Evolutionary conservation across 2,329 filamentous ascomycete species (phyloP).

Genomic region (Clarireedia paspali): DNA sequence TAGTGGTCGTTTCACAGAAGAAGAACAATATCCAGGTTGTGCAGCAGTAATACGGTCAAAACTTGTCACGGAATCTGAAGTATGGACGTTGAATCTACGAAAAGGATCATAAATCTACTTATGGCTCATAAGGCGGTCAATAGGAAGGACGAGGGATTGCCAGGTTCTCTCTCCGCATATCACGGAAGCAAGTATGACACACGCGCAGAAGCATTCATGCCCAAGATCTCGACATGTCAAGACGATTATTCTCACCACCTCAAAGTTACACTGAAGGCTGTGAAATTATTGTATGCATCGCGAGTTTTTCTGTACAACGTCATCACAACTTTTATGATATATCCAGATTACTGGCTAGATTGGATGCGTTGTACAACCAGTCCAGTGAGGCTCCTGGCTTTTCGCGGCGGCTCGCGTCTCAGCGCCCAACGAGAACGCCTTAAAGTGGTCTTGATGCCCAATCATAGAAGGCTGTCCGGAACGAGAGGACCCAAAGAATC

Average conservation of each 20-base stretch:
- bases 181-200: conserved; percentile 20
- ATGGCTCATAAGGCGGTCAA: conserved; percentile 22
- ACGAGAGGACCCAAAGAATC: conserved; percentile 12
- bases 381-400: conserved; percentile 23
- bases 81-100: conserved; percentile 21
- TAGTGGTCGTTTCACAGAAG: conserved; percentile 47
- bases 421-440: conserved; percentile 24
- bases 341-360: conserved; percentile 26
- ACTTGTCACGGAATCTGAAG: conserved; percentile 11
- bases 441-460: conserved; percentile 24
- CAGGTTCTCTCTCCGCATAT: conserved; percentile 4
- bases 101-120: conserved; percentile 12
- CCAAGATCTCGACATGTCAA: conserved; percentile 13
- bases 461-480: conserved; percentile 22
- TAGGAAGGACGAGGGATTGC: conserved; percentile 1
- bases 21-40: conserved; percentile 87
- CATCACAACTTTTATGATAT: conserved; percentile 15
- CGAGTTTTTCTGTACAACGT: conserved; percentile 20
- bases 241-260: conserved; percentile 1
- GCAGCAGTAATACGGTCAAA: conserved; percentile 49
- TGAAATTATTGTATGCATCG: conserved; percentile 13
- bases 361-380: conserved; percentile 42
- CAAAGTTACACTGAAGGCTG: conserved; percentile 8
- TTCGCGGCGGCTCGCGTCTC: conserved; percentile 24
- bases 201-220: conserved; percentile 18